Evolutionary conservation across 2,329 filamentous ascomycete genomes (phyloP).

Genomic region (Phoma sp.): DNA sequence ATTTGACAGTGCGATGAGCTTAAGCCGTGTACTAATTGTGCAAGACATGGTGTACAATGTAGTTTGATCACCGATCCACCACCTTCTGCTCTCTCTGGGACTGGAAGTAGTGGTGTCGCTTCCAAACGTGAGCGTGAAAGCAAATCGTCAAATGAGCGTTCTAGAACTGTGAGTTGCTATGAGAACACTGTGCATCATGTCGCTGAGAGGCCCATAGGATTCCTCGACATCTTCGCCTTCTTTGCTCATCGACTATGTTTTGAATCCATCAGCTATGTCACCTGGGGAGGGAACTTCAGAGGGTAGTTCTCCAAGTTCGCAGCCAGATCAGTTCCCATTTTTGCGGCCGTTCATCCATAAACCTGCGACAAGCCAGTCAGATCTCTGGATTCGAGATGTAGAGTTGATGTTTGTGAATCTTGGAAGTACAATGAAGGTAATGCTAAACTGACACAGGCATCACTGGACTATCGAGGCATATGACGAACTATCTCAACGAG

Average conservation of each 20-base stretch:
- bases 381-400: conserved; percentile 44
- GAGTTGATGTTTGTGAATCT: conserved; percentile 41
- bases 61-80: conserved; percentile 41
- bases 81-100: conserved; percentile 21
- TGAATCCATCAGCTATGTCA: conserved; percentile 24
- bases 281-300: conserved; percentile 27
- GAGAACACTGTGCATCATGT: neutral
- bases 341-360: conserved; percentile 41
- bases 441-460: conserved; percentile 28
- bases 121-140: conserved; percentile 22
- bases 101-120: conserved; percentile 18
- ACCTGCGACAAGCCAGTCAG: conserved; percentile 25
- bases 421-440: neutral
- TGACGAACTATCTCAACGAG: conserved; percentile 30
- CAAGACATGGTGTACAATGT: conserved; percentile 47
- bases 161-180: conserved; percentile 25
- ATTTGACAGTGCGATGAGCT: conserved; percentile 48
- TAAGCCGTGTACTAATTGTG: conserved; percentile 48
- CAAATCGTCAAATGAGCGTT: conserved; percentile 20
- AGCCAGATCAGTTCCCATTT: conserved; percentile 42
- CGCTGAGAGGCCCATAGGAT: conserved; percentile 17
- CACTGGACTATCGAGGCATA: conserved; percentile 43
- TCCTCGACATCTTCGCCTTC: conserved; percentile 27
- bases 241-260: conserved; percentile 30
- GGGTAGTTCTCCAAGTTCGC: conserved; percentile 35